A percentile compares a stretch with the other conserved stretches of the same genome.
phyloP scores from a whole-genome alignment of 2,329 filamentous ascomycete genomes.

The Trichoderma polysporum region DNA sequence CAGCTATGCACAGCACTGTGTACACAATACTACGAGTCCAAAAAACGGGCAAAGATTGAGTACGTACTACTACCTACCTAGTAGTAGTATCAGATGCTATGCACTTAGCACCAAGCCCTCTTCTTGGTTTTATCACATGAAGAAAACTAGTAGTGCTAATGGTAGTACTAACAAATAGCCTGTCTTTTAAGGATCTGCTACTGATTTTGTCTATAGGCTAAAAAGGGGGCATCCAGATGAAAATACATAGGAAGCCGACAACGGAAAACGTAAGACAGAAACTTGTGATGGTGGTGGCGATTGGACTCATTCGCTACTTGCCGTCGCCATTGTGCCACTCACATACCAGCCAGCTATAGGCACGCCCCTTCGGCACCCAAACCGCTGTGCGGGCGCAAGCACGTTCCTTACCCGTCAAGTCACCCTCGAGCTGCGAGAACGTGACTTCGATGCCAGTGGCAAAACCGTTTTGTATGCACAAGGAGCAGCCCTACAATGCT shows the following conservation, averaged over 20 bases:
- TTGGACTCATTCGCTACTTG: background rate
- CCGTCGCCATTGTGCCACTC: slow-evolving; percentile 25
- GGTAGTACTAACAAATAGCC: background rate
- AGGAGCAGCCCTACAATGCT: background rate
- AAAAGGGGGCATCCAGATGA: background rate
- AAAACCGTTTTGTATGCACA: background rate
- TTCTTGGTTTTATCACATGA: slow-evolving; percentile 2
- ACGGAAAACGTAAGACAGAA: background rate
- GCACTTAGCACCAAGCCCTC: background rate
- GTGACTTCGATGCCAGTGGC: background rate
- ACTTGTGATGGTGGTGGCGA: background rate
- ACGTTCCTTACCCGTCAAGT: slow-evolving; percentile 25
- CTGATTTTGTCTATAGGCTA: background rate
- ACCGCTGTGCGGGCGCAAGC: slow-evolving; percentile 23
- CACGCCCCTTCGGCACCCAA: slow-evolving; percentile 21
- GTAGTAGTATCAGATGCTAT: background rate
- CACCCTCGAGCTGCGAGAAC: background rate
- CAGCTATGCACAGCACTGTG: background rate
- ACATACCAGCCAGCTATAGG: slow-evolving; percentile 28
- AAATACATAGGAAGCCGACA: background rate
- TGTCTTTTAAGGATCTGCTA: background rate
- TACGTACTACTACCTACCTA: background rate
- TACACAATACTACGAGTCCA: background rate
- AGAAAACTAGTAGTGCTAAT: background rate
- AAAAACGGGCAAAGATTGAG: background rate